These are phyloP conservation scores for Penicillium verhagenii DNA, from an alignment of 495 filamentous ascomycete genomes.

Conservation along the genomic window DNA sequence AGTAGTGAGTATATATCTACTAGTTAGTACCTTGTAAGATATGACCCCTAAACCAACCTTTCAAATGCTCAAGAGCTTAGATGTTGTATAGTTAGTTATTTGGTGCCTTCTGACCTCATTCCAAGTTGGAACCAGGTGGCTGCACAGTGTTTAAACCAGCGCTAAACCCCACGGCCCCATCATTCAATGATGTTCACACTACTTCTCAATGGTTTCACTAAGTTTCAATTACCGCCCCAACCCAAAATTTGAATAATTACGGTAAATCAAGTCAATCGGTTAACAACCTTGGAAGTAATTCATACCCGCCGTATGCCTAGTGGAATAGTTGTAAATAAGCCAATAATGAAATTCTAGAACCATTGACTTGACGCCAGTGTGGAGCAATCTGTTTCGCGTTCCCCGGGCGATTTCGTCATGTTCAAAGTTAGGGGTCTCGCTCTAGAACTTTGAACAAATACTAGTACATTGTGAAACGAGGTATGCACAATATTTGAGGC, in stretches of 20 bases:
- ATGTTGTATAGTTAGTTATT: background rate
- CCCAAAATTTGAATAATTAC: background rate
- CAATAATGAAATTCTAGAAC: background rate
- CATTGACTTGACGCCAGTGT: background rate
- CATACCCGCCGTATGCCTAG: background rate
- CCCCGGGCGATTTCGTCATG: background rate
- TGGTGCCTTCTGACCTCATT: no score
- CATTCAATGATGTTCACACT: no score
- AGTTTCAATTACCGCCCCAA: background rate
- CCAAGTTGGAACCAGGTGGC: background rate
- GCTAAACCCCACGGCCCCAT: background rate
- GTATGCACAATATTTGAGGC: background rate
- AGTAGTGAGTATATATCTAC: no score
- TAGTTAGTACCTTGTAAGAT: no score
- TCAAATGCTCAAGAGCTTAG: no score
- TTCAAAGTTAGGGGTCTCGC: background rate
- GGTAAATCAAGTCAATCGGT: no score
- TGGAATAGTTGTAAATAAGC: background rate
- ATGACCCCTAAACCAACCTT: no score
- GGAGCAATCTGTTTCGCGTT: background rate
- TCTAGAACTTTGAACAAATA: background rate
- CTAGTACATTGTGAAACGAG: background rate
- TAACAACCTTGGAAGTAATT: no score
- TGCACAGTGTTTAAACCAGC: background rate
- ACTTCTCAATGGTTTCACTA: background rate